phyloP scores from a whole-genome alignment of 1,139 yeast species.

The Blastobotrys arbuscula region DNA sequence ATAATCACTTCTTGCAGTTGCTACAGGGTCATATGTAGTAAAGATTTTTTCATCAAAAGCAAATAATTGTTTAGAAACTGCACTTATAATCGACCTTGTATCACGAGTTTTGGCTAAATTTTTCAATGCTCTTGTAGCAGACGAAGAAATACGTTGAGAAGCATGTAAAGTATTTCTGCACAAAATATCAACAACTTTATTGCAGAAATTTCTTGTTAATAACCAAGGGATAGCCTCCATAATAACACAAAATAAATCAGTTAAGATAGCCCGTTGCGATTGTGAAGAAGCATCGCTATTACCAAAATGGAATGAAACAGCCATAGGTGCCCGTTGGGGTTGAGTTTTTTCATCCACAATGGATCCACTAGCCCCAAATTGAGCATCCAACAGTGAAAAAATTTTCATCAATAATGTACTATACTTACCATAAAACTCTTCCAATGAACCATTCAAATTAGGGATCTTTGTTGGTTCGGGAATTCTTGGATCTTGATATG shows the following conservation, averaged over 20 bases:
- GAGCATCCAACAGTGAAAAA: constrained; percentile 52
- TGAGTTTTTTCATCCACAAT: constrained; percentile 20
- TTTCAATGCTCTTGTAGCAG: constrained; percentile 60
- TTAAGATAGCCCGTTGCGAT: constrained; percentile 35
- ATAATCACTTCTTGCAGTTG: constrained; percentile 53
- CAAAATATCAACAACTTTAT: constrained; percentile 63
- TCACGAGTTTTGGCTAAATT: constrained; percentile 62
- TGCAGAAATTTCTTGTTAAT: constrained; percentile 47
- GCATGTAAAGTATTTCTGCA: constrained; percentile 72
- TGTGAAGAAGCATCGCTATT: constrained; percentile 34
- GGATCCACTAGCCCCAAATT: constrained; percentile 27
- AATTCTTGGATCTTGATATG: constrained; percentile 11
- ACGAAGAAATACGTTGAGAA: constrained; percentile 53
- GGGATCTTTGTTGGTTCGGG: constrained; percentile 16
- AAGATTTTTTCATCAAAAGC: constrained; percentile 56
- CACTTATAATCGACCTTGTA: constrained; percentile 64
- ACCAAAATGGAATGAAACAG: constrained; percentile 47
- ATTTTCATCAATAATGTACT: constrained; percentile 57
- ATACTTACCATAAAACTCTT: constrained; percentile 61
- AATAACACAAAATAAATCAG: constrained; percentile 64
- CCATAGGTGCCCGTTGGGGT: constrained; percentile 33
- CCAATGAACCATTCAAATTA: constrained; percentile 24
- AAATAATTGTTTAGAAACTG: constrained; percentile 75
- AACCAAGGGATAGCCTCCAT: constrained; percentile 70
- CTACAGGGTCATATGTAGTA: constrained; percentile 41